Evolutionary conservation across 2,329 filamentous ascomycete species (phyloP), one percentile per base, ranked within the genome.

Genomic region (Davidsoniella virescens): DNA sequence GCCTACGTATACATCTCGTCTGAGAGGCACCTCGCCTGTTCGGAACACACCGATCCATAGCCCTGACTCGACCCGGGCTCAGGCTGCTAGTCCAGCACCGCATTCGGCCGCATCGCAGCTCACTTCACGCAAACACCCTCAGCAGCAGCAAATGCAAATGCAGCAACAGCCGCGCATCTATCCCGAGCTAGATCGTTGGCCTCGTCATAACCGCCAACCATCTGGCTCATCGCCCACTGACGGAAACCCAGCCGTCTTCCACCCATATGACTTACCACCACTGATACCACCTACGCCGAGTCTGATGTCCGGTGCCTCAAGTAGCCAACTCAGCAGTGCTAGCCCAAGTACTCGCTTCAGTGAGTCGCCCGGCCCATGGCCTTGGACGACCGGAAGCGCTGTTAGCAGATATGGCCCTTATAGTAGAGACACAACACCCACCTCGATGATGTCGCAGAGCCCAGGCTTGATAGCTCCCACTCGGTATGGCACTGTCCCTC

Each of bases 331-430:
- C 49, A 86, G 82, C 54, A 33, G 29, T 33, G 76, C 70, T 20
- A 87, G 82, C 52, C 82, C 83, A 37, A 87, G 83, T 3, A 87
- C 84, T 1, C 71, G 80, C 54, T 87, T 83, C 58, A 85, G 82
- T 1, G 83, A 78, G 51, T 87, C 84, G 0, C 78, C 78, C 1
- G 75, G 76, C 1, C 77, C 81, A 9, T 49, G 42, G 41, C 46
- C 51, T 5, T 52, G 51, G 51, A 49, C 51, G 39, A 20, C 36
- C 18, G 45, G 40, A 16, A 52, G 45, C 33, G 42, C 43, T 17
- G 25, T 36, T 4, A 52, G 47, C 29, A 49, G 42, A 18, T 25
- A 39, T 8, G 76, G 80, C 2, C 67, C 77, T 4, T 87, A 86
- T 63, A 87, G 83, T 59, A 73, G 83, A 55, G 82, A 84, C 53